Evolutionary conservation across 2,329 filamentous ascomycete genomes (phyloP).

Genomic region (Calonectria montana): DNA sequence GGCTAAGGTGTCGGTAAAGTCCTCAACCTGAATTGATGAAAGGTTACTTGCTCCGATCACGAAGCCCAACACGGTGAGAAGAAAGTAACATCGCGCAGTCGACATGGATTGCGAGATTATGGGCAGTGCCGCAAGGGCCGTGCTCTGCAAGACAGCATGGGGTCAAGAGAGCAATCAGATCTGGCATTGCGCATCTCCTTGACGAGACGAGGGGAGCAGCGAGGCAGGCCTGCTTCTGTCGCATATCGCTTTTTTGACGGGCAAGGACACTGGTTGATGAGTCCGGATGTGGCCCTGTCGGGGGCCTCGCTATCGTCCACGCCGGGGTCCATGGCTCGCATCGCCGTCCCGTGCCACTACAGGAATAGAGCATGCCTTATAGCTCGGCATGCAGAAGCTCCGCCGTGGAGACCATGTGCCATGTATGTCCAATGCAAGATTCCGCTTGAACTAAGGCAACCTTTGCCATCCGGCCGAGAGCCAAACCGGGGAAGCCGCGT

Average conservation of each 20-base stretch:
- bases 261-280: constrained; percentile 7
- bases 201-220: constrained; percentile 9
- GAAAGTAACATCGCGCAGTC: constrained; percentile 18
- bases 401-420: constrained; percentile 30
- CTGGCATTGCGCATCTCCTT: constrained; percentile 27
- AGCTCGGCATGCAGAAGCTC: constrained; percentile 31
- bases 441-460: constrained; percentile 38
- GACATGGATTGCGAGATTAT: constrained; percentile 12
- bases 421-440: constrained; percentile 44
- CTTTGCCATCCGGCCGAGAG: constrained; percentile 29
- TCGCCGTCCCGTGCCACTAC: constrained; percentile 33
- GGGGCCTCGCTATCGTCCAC: constrained; percentile 15
- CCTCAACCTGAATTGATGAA: neutral
- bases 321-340: constrained; percentile 27
- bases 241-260: constrained; percentile 30
- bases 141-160: constrained; percentile 3
- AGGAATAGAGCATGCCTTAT: constrained; percentile 9
- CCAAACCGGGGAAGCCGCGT: constrained; percentile 26
- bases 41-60: neutral
- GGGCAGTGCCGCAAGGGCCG: constrained; percentile 17
- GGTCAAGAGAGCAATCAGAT: constrained; percentile 18
- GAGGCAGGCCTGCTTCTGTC: constrained; percentile 16
- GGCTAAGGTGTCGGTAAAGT: constrained; percentile 14
- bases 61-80: constrained; percentile 5
- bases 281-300: constrained; percentile 15